These are phyloP conservation scores for Vitis labrusca DNA, from an alignment of 164 flowering plant species.

Conservation along the genomic window DNA sequence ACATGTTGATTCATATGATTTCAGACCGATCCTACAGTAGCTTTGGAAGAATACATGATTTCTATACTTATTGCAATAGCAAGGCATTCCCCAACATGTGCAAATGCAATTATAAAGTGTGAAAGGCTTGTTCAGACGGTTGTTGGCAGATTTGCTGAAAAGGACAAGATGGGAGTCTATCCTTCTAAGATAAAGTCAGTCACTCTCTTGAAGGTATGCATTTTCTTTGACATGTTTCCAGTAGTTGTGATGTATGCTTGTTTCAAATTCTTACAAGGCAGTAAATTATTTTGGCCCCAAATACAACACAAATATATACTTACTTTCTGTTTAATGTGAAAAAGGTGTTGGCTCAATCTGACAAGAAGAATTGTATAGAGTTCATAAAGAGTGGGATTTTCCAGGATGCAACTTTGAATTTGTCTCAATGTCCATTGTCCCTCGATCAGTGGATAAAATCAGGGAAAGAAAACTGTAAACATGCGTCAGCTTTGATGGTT, in stretches of 20 bases:
- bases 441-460: conserved; percentile 68
- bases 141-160: conserved; percentile 48
- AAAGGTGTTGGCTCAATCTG: conserved; percentile 79
- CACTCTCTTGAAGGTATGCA: conserved; percentile 64
- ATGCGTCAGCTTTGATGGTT: conserved; percentile 66
- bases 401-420: conserved; percentile 55
- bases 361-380: conserved; percentile 54
- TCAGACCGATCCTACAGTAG: conserved; percentile 62
- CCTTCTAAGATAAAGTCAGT: conserved; percentile 69
- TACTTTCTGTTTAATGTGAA: conserved; percentile 6
- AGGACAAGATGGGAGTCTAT: conserved; percentile 33
- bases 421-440: conserved; percentile 46
- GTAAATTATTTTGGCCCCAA: neutral
- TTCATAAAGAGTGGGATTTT: conserved; percentile 57
- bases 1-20: conserved; percentile 18
- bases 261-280: neutral
- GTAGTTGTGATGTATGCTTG: neutral
- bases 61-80: conserved; percentile 73
- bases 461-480: conserved; percentile 62
- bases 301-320: conserved; percentile 2
- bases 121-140: conserved; percentile 67
- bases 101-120: conserved; percentile 68
- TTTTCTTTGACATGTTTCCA: neutral
- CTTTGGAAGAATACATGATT: conserved; percentile 69
- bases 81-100: conserved; percentile 85